Conservation (phyloP, 208 protist genomes). For the Crithidia bombi region DNA sequence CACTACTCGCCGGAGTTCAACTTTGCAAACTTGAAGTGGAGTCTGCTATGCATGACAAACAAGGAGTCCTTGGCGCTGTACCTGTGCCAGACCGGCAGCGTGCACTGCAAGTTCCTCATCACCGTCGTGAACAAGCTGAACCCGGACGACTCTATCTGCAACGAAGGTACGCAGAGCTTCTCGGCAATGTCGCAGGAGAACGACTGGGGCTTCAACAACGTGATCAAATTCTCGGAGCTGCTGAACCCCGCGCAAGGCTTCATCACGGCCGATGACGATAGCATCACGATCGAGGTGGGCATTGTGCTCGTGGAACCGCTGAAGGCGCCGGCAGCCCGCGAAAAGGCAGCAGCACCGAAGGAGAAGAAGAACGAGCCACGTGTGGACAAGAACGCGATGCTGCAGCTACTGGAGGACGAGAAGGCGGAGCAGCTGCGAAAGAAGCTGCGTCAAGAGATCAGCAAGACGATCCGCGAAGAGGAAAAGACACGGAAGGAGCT, state of each 20-base stretch:
- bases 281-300: slow-evolving; percentile 89
- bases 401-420: slow-evolving; percentile 81
- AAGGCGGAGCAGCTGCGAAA: slow-evolving; percentile 72
- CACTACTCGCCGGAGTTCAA: slow-evolving; percentile 92
- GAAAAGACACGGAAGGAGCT: slow-evolving; percentile 88
- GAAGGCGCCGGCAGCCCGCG: slow-evolving; percentile 50
- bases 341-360: slow-evolving; percentile 47
- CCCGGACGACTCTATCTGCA: slow-evolving; percentile 88
- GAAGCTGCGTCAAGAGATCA: slow-evolving; percentile 83
- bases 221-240: slow-evolving; percentile 85
- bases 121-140: slow-evolving; percentile 87
- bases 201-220: slow-evolving; percentile 93
- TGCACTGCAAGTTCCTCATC: slow-evolving; percentile 93
- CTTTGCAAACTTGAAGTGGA: slow-evolving; percentile 88
- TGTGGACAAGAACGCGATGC: slow-evolving; percentile 74
- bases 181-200: slow-evolving; percentile 86
- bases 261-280: slow-evolving; percentile 68
- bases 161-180: slow-evolving; percentile 91
- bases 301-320: slow-evolving; percentile 87
- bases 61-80: slow-evolving; percentile 90
- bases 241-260: slow-evolving; percentile 83
- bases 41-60: slow-evolving; percentile 91
- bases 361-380: slow-evolving; percentile 69
- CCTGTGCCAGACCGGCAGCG: slow-evolving; percentile 89
- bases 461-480: slow-evolving; percentile 79